Evolutionary conservation across 1,284 basidiomycete genomes (phyloP), one percentile per base, ranked within the genome.

Genomic region (Puccinia hordei): DNA sequence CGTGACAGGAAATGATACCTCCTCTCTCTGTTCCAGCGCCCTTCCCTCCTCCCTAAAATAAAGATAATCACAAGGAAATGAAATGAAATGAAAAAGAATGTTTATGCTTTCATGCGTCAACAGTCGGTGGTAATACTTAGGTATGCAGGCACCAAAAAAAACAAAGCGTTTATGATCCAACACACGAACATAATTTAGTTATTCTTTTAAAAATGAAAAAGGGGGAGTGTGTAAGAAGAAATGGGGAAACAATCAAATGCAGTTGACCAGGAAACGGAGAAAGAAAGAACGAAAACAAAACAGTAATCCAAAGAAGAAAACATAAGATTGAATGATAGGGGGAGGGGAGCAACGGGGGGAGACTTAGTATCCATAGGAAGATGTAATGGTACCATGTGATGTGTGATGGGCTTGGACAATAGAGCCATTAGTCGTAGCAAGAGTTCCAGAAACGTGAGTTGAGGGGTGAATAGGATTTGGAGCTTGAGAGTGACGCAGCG

Each of bases 321-420:
- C n/a, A n/a, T n/a, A n/a, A n/a, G n/a, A n/a, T 44, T 46, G n/a
- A 35, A 46, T 66, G 63, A 46, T 35, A 46, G 63, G 1, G 6
- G 38, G 41, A 46, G 41, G 63, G 38, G 35, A 41, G 61, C 10
- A 49, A 15, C 41, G 17, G 13, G 46, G 46, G 17, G 46, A 49
- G 6, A 38, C 22, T 44, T 57, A 73, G 33, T 73, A 73, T 35
- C 71, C 71, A 57, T 53, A 73, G 15, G 71, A 73, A 38, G 71
- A 73, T 24, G 53, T 17, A 8, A 73, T 51, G 19, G 71, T 27
- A 9, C 71, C 53, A 19, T 59, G 53, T 17, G 71, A 35, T n/a
- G 33, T 55, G 17, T 55, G 71, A 44, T 72, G 69, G 15, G 71
- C 38, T 51, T 24, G 71, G 9, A 10, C n/a, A 8, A 73, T 73